Evolutionary conservation across 1,139 yeast genomes (phyloP).

Genomic region (Taphrina populina): DNA sequence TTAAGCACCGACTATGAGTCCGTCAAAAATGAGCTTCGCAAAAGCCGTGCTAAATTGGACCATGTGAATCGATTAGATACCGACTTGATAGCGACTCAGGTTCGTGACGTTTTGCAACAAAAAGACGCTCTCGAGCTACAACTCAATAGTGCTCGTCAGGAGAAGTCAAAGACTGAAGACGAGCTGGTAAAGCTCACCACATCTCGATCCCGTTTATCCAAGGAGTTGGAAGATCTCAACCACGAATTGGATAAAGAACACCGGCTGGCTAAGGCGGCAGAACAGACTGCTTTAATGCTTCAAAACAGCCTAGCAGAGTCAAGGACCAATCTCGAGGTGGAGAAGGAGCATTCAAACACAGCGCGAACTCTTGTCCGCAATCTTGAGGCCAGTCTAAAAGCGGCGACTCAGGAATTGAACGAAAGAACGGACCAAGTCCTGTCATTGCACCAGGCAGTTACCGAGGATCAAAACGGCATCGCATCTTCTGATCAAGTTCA

Average conservation of each 20-base stretch:
- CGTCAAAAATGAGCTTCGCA: slow-evolving; percentile 6
- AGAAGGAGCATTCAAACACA: slow-evolving; percentile 17
- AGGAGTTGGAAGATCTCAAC: slow-evolving; percentile 24
- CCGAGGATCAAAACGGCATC: background rate
- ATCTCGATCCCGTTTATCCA: slow-evolving; percentile 7
- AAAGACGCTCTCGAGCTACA: slow-evolving; percentile 12
- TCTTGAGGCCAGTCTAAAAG: slow-evolving; percentile 9
- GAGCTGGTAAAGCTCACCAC: slow-evolving; percentile 6
- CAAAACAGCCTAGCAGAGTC: slow-evolving; percentile 10
- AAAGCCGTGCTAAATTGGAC: slow-evolving; percentile 16
- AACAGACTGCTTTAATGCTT: slow-evolving; percentile 1
- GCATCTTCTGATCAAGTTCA: slow-evolving; percentile 1
- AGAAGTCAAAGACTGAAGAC: background rate
- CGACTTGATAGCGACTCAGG: slow-evolving; percentile 21
- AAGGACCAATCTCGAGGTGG: slow-evolving; percentile 17
- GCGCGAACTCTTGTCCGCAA: slow-evolving; percentile 16
- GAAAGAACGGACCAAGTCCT: slow-evolving; percentile 23
- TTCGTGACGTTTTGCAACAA: slow-evolving; percentile 19
- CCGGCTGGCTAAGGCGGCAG: slow-evolving; percentile 24
- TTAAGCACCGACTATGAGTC: slow-evolving; percentile 9
- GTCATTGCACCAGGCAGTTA: slow-evolving; percentile 12
- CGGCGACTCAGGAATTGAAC: slow-evolving; percentile 4
- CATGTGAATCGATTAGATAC: slow-evolving; percentile 21
- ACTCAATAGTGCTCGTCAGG: background rate
- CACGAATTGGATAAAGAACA: slow-evolving; percentile 27